Conservation (phyloP, 2,329 filamentous ascomycete species). For the Ophiostoma ulmi region DNA sequence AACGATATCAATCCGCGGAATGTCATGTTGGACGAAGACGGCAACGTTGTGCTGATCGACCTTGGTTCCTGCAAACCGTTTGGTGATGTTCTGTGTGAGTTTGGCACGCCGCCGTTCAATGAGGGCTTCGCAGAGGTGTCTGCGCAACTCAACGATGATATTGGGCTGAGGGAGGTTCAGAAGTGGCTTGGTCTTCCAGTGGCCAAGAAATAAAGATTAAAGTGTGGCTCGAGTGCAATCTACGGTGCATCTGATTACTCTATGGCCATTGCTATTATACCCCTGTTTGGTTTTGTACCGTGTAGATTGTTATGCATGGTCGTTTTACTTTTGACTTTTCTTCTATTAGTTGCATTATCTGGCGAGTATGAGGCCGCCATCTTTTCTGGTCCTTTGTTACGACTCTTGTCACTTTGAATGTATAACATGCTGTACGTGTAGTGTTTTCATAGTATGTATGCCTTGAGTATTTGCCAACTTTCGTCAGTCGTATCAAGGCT, state of each 20-base stretch:
- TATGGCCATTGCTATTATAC: too few species aligned
- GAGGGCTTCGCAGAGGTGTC: background rate
- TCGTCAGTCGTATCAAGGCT: too few species aligned
- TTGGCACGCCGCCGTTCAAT: slow-evolving; percentile 10
- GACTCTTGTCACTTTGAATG: too few species aligned
- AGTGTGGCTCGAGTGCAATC: background rate
- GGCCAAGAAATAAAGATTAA: background rate
- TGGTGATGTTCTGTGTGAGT: background rate
- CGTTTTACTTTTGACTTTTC: too few species aligned
- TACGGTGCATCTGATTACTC: background rate
- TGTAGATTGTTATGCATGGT: too few species aligned
- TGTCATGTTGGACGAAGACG: background rate
- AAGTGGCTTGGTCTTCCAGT: background rate
- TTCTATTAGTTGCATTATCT: too few species aligned
- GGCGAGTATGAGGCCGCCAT: too few species aligned
- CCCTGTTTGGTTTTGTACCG: too few species aligned
- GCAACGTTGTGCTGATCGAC: background rate
- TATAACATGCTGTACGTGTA: too few species aligned
- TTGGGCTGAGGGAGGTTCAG: background rate
- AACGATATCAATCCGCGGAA: slow-evolving; percentile 7
- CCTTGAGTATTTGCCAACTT: too few species aligned
- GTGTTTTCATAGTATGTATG: too few species aligned
- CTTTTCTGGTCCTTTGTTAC: too few species aligned
- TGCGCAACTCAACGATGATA: background rate
- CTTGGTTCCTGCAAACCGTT: slow-evolving; percentile 4